Base-by-base conservation (phyloP, 768 basidiomycete species). In the Plicaturopsis crispa region DNA sequence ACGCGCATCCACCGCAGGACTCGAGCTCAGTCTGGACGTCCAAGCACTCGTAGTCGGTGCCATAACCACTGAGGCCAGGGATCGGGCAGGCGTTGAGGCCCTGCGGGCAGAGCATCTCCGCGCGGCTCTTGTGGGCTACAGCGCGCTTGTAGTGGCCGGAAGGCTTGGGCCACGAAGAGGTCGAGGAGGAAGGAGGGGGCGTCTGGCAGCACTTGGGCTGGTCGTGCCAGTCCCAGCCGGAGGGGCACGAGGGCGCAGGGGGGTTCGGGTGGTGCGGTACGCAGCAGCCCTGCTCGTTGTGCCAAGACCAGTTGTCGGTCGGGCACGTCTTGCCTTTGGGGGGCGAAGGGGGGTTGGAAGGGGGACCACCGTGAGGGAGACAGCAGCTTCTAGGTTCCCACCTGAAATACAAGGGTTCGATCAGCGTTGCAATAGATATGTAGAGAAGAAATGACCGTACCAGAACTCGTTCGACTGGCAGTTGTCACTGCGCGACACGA, bases 1-100 rank as follows among this genome's bases (percentile, higher is more conserved):
- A 67, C 2, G 73, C 57, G 53, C 86, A 89, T 20, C 87, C 86
- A 45, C 85, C 86, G 57, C 86, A 89, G 11, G 78, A 78, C 42
- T 75, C 67, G 33, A 88, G 69, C 42, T 87, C 83, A 31, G 61
- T 61, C 13, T 57, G 47, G 21, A 70, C 70, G 58, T 89, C 81
- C 36, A 88, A 49, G 51, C 79, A 83, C 50, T 83, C 79, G 47
- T 66, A 76, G 39, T 75, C 72, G 22, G 57, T 65, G 31, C 49
- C 47, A 16, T 49, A 24, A 32, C 45, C 48, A 4, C 51, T 55
- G 24, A 63, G 46, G 18, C 62, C 67, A 16, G 57, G 38, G 43
- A 80, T 63, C 13, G 76, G 75, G 60, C 79, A 83, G 20, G 77
- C 76, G 26, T 72, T 63, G 22, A 75, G 55, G 23, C 67, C 69